A percentile compares a stretch with the other conserved stretches of the same genome.
Conservation (phyloP, 305 asterid species). For the Rubia occidens region DNA sequence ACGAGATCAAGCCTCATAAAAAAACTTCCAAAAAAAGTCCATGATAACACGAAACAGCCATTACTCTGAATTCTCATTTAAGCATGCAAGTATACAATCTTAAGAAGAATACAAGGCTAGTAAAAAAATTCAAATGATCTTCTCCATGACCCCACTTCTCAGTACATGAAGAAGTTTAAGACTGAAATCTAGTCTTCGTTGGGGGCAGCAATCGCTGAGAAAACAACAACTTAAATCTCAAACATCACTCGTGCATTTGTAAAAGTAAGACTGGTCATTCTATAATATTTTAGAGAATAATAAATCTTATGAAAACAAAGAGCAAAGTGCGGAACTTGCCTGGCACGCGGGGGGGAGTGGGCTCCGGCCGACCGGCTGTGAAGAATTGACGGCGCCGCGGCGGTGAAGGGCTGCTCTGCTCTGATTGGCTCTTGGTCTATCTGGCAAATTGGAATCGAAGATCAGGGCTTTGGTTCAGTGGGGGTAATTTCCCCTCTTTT, state of each 20-base stretch:
- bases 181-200: neutral
- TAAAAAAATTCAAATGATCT: no score
- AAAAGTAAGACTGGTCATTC: neutral
- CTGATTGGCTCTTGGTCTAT: no score
- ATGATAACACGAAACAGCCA: neutral
- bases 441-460: no score
- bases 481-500: no score
- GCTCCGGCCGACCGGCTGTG: no score
- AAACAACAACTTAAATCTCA: neutral
- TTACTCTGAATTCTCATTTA: neutral
- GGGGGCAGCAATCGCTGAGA: neutral
- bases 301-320: neutral
- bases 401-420: no score
- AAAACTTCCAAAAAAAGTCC: neutral
- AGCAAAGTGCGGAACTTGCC: constrained; percentile 29
- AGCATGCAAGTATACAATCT: neutral
- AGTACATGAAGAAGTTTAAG: neutral
- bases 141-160: neutral
- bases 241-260: neutral
- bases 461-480: no score
- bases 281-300: neutral
- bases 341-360: no score
- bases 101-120: neutral
- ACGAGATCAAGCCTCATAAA: neutral
- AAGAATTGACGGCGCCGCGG: no score